phyloP scores from a whole-genome alignment of 345 rosid species.

The Mangifera indica region DNA sequence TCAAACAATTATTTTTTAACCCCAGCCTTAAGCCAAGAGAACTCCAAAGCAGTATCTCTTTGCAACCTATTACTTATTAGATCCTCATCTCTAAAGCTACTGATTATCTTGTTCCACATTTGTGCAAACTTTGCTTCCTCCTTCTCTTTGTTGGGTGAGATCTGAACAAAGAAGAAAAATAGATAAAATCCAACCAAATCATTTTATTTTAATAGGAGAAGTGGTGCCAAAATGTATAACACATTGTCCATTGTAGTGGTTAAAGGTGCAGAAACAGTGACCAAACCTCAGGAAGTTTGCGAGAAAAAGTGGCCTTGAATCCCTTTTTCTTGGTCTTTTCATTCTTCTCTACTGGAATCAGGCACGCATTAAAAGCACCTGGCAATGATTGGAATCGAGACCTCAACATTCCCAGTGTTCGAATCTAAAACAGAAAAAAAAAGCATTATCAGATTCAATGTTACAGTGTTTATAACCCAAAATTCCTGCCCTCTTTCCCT shows the following conservation, averaged over 20 bases:
- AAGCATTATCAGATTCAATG: background rate
- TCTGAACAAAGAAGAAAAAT: slow-evolving; percentile 30
- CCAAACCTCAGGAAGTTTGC: slow-evolving; percentile 40
- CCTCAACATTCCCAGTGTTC: slow-evolving; percentile 57
- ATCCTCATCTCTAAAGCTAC: slow-evolving; percentile 60
- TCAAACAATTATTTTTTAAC: background rate
- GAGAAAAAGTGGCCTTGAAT: slow-evolving; percentile 41
- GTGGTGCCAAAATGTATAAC: background rate
- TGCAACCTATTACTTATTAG: slow-evolving; percentile 46
- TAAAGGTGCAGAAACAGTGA: slow-evolving; percentile 12
- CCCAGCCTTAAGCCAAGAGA: background rate
- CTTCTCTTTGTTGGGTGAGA: slow-evolving; percentile 40
- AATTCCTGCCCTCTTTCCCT: too few relatives aligned
- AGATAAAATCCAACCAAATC: background rate
- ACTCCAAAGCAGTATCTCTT: background rate
- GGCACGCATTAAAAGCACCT: slow-evolving; percentile 45
- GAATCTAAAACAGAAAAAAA: slow-evolving; percentile 38
- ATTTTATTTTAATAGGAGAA: background rate
- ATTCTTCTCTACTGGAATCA: slow-evolving; percentile 46
- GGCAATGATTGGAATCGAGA: slow-evolving; percentile 57
- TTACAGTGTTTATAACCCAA: background rate
- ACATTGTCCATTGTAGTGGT: background rate
- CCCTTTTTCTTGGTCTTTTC: slow-evolving; percentile 42
- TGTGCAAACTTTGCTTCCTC: slow-evolving; percentile 59
- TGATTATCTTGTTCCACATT: slow-evolving; percentile 60